These are phyloP conservation scores for Pinus taeda DNA, from an alignment of 75 land plant species.

Conservation along the genomic window DNA sequence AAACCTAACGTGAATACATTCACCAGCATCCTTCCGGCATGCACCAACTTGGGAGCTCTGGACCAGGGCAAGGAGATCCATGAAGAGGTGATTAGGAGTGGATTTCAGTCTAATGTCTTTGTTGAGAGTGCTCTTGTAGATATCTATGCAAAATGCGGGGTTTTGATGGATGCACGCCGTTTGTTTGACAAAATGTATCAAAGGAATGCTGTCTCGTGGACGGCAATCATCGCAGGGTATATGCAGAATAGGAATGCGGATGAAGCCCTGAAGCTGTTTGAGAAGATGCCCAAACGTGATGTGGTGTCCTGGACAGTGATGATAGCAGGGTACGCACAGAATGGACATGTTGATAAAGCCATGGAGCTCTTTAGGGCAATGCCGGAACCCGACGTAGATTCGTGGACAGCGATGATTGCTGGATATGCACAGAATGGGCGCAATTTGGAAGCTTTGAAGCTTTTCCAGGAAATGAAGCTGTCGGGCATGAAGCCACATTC, in stretches of 20 bases:
- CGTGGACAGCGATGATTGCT: conserved; percentile 13
- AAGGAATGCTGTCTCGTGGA: conserved; percentile 57
- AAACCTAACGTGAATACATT: conserved; percentile 12
- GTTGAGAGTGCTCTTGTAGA: conserved; percentile 46
- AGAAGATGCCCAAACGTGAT: conserved; percentile 23
- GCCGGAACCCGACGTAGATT: neutral
- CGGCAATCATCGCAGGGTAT: conserved; percentile 43
- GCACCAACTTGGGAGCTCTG: conserved; percentile 34
- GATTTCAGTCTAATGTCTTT: conserved; percentile 17
- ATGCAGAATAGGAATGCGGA: conserved; percentile 42
- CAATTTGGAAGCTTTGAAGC: neutral
- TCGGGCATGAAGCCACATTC: neutral
- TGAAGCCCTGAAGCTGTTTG: conserved; percentile 39
- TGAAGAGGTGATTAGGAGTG: conserved; percentile 20
- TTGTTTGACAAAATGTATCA: conserved; percentile 33
- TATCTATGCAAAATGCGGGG: conserved; percentile 62
- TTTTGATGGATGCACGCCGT: conserved; percentile 23
- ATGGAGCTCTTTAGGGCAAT: neutral
- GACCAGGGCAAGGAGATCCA: conserved; percentile 56
- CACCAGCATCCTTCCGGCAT: conserved; percentile 42
- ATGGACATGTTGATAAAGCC: neutral
- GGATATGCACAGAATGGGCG: conserved; percentile 7
- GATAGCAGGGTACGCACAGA: neutral
- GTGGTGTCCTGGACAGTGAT: neutral
- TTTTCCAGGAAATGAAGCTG: conserved; percentile 11